phyloP scores from a whole-genome alignment of 129 eudicot genomes.

The Artemisia argyi region DNA sequence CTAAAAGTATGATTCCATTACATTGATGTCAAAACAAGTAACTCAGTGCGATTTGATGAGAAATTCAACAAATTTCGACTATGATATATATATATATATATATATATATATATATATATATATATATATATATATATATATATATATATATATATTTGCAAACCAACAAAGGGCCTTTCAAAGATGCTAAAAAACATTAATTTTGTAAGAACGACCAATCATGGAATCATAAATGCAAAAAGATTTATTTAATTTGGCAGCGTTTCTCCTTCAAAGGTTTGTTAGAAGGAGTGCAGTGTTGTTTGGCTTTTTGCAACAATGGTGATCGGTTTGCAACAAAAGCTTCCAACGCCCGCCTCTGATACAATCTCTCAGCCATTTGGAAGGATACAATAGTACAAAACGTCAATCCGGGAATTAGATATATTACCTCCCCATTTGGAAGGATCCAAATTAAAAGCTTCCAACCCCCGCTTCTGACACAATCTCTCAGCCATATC shows the following conservation, averaged over 20 bases:
- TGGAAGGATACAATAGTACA: constrained; percentile 72
- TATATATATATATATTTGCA: too few species aligned
- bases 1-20: background rate
- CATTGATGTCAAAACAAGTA: too few species aligned
- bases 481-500: constrained; percentile 58
- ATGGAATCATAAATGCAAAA: background rate
- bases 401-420: too few species aligned
- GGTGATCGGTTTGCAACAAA: constrained; percentile 30
- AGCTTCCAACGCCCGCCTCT: constrained; percentile 84
- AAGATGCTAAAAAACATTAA: constrained; percentile 44
- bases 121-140: too few species aligned
- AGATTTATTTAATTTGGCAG: background rate
- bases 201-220: too few species aligned
- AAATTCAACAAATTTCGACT: constrained; percentile 1
- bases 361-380: constrained; percentile 93
- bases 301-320: background rate
- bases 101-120: too few species aligned
- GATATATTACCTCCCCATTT: too few species aligned
- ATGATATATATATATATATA: too few species aligned
- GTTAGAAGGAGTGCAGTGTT: background rate
- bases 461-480: too few species aligned
- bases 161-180: too few species aligned
- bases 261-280: background rate
- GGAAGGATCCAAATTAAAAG: too few species aligned
- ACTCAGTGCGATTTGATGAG: background rate